Conservation (phyloP, 2,329 filamentous ascomycete species). For the Elsinoe necatrix region DNA sequence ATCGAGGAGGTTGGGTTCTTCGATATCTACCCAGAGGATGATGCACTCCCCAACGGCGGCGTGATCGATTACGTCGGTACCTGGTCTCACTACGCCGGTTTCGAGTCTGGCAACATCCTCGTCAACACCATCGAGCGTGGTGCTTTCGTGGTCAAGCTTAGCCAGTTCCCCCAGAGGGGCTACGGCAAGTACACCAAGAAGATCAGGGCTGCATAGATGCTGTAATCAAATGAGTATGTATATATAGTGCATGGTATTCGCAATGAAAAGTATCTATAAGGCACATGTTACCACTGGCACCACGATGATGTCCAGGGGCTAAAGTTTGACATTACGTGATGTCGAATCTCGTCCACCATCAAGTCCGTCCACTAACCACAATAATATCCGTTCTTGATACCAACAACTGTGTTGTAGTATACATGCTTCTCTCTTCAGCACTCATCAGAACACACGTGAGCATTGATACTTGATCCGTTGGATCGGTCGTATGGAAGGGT, state of each 20-base stretch:
- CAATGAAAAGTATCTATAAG: neutral
- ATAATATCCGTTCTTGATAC: neutral
- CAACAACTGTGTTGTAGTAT: too few species aligned
- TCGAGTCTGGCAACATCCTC: constrained; percentile 43
- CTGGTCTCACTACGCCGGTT: constrained; percentile 44
- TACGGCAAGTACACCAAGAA: constrained; percentile 14
- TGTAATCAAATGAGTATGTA: neutral
- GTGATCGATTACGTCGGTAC: constrained; percentile 32
- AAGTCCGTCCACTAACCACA: neutral
- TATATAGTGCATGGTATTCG: neutral
- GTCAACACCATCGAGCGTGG: constrained; percentile 48
- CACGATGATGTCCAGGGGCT: too few species aligned
- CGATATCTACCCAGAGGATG: constrained; percentile 46
- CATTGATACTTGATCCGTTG: neutral
- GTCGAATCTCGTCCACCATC: neutral
- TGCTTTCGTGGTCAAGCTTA: constrained; percentile 40
- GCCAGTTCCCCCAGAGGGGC: constrained; percentile 9
- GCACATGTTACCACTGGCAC: too few species aligned
- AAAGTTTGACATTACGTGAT: neutral
- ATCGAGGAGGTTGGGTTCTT: constrained; percentile 45
- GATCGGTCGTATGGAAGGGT: neutral
- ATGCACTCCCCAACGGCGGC: constrained; percentile 31
- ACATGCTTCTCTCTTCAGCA: too few species aligned
- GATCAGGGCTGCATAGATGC: constrained; percentile 10
- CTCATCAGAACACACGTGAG: neutral